These are phyloP conservation scores for Metschnikowia peoriensis DNA, from an alignment of 805 yeast genomes.

Conservation along the genomic window DNA sequence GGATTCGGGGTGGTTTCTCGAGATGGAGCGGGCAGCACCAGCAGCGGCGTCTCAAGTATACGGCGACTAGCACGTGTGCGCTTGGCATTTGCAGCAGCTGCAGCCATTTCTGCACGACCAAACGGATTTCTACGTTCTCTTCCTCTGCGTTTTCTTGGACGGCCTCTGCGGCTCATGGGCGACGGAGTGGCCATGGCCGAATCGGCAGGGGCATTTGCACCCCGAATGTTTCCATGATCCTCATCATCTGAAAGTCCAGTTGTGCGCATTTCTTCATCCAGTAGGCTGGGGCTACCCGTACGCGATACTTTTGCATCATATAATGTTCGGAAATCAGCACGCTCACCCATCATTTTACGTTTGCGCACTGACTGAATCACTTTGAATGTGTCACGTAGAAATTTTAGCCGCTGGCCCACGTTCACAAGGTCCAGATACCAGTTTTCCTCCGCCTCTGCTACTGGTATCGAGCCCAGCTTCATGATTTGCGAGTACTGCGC, in stretches of 20 bases:
- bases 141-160: slow-evolving; percentile 17
- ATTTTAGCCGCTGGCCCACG: slow-evolving; percentile 19
- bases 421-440: slow-evolving; percentile 19
- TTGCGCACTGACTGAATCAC: slow-evolving; percentile 21
- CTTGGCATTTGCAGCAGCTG: background rate
- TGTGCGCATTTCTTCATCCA: slow-evolving; percentile 16
- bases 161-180: slow-evolving; percentile 13
- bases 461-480: background rate
- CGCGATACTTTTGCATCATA: slow-evolving; percentile 11
- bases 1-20: background rate
- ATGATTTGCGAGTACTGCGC: slow-evolving; percentile 2
- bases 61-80: slow-evolving; percentile 9
- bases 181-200: no score
- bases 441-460: slow-evolving; percentile 7
- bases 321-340: slow-evolving; percentile 17
- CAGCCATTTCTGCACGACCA: slow-evolving; percentile 8
- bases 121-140: slow-evolving; percentile 13
- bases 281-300: slow-evolving; percentile 12
- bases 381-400: slow-evolving; percentile 19
- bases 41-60: slow-evolving; percentile 4
- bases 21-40: background rate
- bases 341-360: slow-evolving; percentile 17
- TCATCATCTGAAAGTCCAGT: slow-evolving; percentile 14
- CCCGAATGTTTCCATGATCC: background rate
- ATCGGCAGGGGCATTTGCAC: no score